phyloP scores from a whole-genome alignment of 2,329 filamentous ascomycete species.

The Nigrospora sphaerica region DNA sequence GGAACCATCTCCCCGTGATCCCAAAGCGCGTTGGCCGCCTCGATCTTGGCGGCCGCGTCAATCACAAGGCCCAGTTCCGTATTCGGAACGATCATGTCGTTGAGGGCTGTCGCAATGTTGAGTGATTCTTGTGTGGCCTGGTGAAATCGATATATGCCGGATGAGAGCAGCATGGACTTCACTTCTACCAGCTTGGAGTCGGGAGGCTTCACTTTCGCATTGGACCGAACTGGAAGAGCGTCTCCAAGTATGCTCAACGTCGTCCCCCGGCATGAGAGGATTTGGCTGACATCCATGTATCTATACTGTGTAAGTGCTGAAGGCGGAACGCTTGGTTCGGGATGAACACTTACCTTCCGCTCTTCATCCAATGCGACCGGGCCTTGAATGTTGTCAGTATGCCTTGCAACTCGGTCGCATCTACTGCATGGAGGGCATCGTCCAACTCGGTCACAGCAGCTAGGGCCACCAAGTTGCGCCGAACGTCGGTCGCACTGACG shows the following conservation, averaged over 20 bases:
- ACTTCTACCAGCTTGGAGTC: slow-evolving; percentile 68
- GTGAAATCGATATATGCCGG: slow-evolving; percentile 71
- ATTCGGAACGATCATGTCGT: slow-evolving; percentile 65
- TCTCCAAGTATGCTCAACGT: slow-evolving; percentile 73
- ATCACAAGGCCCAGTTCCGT: slow-evolving; percentile 66
- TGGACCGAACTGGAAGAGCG: slow-evolving; percentile 54
- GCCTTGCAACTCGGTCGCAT: slow-evolving; percentile 51
- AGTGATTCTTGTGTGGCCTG: slow-evolving; percentile 80
- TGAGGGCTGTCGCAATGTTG: slow-evolving; percentile 77
- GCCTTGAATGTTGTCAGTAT: slow-evolving; percentile 56
- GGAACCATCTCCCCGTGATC: slow-evolving; percentile 84
- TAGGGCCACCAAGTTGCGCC: slow-evolving; percentile 52
- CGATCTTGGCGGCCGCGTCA: slow-evolving; percentile 69
- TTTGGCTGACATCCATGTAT: slow-evolving; percentile 70
- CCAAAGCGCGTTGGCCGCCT: slow-evolving; percentile 87
- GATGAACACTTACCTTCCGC: slow-evolving; percentile 55
- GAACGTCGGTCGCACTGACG: slow-evolving; percentile 42
- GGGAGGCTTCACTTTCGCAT: slow-evolving; percentile 52
- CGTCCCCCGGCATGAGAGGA: slow-evolving; percentile 78
- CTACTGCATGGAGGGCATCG: slow-evolving; percentile 60
- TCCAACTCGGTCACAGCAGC: slow-evolving; percentile 77
- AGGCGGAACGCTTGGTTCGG: not conserved
- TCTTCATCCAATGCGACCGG: slow-evolving; percentile 73
- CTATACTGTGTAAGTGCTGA: slow-evolving; percentile 27
- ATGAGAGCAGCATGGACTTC: slow-evolving; percentile 67